These are phyloP conservation scores for Larix sibirica DNA, from an alignment of 83 land plant species.

Conservation along the genomic window DNA sequence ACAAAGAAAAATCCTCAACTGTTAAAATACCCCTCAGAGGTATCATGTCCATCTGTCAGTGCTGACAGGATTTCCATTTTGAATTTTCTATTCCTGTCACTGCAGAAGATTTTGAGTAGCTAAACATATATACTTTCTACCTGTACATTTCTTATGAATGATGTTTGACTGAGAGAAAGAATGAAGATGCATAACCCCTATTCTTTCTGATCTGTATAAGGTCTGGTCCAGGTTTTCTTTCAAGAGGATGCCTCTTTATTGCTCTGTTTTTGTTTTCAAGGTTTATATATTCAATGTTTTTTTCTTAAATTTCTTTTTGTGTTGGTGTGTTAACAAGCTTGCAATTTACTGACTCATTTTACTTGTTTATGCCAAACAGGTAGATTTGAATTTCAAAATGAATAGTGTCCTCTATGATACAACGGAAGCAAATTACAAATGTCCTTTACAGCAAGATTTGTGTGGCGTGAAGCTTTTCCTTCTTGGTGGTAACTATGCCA, in stretches of 20 bases:
- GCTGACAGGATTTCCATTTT: too few species aligned
- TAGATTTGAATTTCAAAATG: constrained; percentile 32
- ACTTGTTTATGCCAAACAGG: constrained; percentile 31
- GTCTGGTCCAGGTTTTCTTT: too few species aligned
- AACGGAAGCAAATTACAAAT: constrained; percentile 37
- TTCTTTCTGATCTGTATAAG: too few species aligned
- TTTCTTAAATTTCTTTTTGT: not conserved
- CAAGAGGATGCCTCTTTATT: not conserved
- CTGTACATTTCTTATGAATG: too few species aligned
- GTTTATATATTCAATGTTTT: not conserved
- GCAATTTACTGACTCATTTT: not conserved
- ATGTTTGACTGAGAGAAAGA: too few species aligned
- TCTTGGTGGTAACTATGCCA: constrained; percentile 27
- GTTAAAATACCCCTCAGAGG: too few species aligned
- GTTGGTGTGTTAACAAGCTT: not conserved
- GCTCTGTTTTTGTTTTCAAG: not conserved
- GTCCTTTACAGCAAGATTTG: constrained; percentile 20
- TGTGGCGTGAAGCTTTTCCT: constrained; percentile 38
- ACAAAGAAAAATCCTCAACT: too few species aligned
- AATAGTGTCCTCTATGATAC: constrained; percentile 44
- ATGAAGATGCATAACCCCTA: too few species aligned
- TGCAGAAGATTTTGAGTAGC: too few species aligned
- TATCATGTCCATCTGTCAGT: too few species aligned
- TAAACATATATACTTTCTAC: too few species aligned
- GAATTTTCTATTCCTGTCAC: too few species aligned